Percentiles rank a stretch among this genome's conserved stretches.
These are phyloP conservation scores for Lactarius hatsudake DNA, from an alignment of 768 basidiomycete species.

Conservation along the genomic window DNA sequence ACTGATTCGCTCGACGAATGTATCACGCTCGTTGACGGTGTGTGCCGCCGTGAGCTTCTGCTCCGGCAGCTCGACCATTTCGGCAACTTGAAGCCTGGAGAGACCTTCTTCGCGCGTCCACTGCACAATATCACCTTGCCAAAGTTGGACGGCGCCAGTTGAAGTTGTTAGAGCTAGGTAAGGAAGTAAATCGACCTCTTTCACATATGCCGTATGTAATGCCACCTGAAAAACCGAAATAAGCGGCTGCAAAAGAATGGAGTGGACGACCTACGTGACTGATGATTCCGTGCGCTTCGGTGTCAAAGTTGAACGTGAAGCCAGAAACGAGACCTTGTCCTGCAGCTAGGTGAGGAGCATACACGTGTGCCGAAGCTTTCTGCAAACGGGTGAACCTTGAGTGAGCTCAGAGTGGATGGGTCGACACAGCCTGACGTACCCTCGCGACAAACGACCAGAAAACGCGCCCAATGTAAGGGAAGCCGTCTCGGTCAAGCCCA, in stretches of 20 bases:
- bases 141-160: constrained; percentile 75
- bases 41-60: constrained; percentile 38
- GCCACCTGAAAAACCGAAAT: constrained; percentile 41
- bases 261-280: constrained; percentile 48
- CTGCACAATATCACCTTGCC: constrained; percentile 55
- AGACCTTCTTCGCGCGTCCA: constrained; percentile 87
- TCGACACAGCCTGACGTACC: constrained; percentile 40
- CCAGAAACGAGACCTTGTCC: constrained; percentile 48
- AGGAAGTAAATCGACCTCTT: constrained; percentile 37
- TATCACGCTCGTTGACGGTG: constrained; percentile 41
- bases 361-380: constrained; percentile 56
- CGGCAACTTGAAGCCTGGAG: constrained; percentile 56
- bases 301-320: constrained; percentile 64
- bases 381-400: constrained; percentile 31
- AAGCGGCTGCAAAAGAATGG: constrained; percentile 2
- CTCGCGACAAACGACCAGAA: constrained; percentile 59
- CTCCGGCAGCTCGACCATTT: constrained; percentile 80
- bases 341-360: constrained; percentile 46
- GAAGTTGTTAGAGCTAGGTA: constrained; percentile 60
- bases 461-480: constrained; percentile 56
- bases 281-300: constrained; percentile 63
- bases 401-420: background rate
- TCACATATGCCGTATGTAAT: constrained; percentile 47
- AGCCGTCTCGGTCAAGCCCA: constrained; percentile 47
- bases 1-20: constrained; percentile 47